Evolutionary conservation across 2,329 filamentous ascomycete species (phyloP), one percentile per base, ranked within the genome.

Genomic region (Thielaviopsis euricoi): DNA sequence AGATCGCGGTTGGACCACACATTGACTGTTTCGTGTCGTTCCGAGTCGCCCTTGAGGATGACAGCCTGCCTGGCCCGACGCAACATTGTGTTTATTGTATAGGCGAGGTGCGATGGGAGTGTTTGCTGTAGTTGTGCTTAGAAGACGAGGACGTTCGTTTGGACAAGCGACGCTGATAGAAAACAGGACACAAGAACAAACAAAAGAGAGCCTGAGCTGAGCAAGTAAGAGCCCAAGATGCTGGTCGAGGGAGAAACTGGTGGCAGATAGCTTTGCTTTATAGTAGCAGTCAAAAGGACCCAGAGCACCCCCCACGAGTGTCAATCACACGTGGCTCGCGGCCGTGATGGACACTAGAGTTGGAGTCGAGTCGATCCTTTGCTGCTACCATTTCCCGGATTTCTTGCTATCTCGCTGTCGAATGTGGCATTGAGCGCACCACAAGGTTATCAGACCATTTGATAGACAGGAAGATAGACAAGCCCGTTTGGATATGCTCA

Each of bases 1-100:
- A 71, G 63, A 50, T 71, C 70, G 62, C 72, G 72, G 58, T 78
- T 78, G 25, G 72, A 74, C 75, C 75, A 78, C 29, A 70, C 67
- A 55, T 74, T 70, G 0, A 73, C 75, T 59, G 76, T 71, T 61
- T 75, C 73, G 61, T 74, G 69, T 55, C 67, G 69, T 15, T 65
- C 62, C 51, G 69, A 68, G 58, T 74, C 68, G 53, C 70, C 71
- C 55, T 69, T 68, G 23, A 75, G 64, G 33, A 66, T 66, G 21
- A 68, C 61, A 15, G 64, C 67, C 46, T 71, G 65, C 49, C 66
- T 67, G 23, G 71, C 43, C 5, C 61, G 63, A 10, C 61, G 62
- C n/a, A 58, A 37, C 25, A 53, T 46, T 19, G 40, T 19, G 40
- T 46, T 26, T 26, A 9, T 26, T 26, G 25, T n/a, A n/a, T n/a